phyloP scores from a whole-genome alignment of 768 basidiomycete species.

The Termitomyces sp. region DNA sequence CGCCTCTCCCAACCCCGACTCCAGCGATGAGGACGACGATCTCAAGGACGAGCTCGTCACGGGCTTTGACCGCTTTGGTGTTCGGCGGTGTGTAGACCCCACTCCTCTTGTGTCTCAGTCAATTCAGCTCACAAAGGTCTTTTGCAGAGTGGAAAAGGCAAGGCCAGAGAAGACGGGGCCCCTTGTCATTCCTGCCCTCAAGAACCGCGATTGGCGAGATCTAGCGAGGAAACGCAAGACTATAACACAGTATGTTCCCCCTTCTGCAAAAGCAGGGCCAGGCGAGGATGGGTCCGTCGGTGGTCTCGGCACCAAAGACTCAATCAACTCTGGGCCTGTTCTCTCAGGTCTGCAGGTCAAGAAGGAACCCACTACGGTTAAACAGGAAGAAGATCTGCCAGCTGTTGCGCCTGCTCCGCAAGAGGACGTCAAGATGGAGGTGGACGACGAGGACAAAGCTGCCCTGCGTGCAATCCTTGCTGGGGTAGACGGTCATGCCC shows the following conservation, averaged over 20 bases:
- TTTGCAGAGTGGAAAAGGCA: slow-evolving; percentile 38
- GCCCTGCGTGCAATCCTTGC: slow-evolving; percentile 80
- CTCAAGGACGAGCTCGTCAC: slow-evolving; percentile 68
- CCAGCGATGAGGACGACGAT: slow-evolving; percentile 62
- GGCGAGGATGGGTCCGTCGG: slow-evolving; percentile 73
- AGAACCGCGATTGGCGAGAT: slow-evolving; percentile 91
- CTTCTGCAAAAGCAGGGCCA: slow-evolving; percentile 46
- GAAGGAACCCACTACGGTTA: slow-evolving; percentile 27
- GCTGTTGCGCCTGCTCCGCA: slow-evolving; percentile 16
- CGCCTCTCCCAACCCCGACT: slow-evolving; percentile 46
- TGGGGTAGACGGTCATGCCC: slow-evolving; percentile 35
- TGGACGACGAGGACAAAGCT: slow-evolving; percentile 68
- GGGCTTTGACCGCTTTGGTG: slow-evolving; percentile 67
- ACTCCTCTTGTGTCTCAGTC: slow-evolving; percentile 27
- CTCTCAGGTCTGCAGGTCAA: slow-evolving; percentile 59
- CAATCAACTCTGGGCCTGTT: slow-evolving; percentile 75
- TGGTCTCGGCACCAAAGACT: slow-evolving; percentile 67
- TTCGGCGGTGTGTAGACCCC: slow-evolving; percentile 75
- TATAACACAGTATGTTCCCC: slow-evolving; percentile 58
- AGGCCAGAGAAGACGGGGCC: slow-evolving; percentile 49
- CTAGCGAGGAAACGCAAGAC: slow-evolving; percentile 62
- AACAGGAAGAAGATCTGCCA: slow-evolving; percentile 21
- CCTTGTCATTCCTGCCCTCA: slow-evolving; percentile 79
- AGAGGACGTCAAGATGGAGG: slow-evolving; percentile 25
- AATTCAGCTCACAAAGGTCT: slow-evolving; percentile 73